phyloP scores from a whole-genome alignment of 2,329 filamentous ascomycete species.

The Colletotrichum tanaceti region DNA sequence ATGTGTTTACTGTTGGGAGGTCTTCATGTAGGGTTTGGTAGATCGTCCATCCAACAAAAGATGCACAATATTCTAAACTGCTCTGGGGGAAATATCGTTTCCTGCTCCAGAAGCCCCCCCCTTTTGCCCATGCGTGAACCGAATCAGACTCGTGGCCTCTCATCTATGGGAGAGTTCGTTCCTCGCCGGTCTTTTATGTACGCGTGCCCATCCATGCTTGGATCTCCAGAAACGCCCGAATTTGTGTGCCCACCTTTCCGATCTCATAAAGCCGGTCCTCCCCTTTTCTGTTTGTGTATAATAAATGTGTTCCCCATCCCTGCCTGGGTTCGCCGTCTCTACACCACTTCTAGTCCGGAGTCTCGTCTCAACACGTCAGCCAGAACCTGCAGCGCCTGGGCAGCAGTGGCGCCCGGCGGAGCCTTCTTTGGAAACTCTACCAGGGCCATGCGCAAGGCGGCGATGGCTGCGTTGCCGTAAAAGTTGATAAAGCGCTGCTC shows the following conservation, averaged over 20 bases:
- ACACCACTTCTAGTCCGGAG: constrained; percentile 60
- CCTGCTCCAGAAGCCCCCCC: neutral
- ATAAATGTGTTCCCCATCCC: constrained; percentile 20
- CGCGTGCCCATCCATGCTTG: constrained; percentile 5
- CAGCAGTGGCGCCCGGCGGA: constrained; percentile 59
- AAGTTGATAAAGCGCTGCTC: constrained; percentile 81
- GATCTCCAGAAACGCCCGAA: constrained; percentile 33
- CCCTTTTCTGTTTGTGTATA: constrained; percentile 30
- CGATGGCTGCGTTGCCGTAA: constrained; percentile 82
- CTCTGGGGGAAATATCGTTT: neutral
- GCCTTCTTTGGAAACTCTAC: constrained; percentile 76
- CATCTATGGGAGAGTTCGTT: neutral
- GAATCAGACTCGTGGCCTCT: neutral
- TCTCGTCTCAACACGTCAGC: constrained; percentile 64
- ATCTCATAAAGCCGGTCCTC: constrained; percentile 10
- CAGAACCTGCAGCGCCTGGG: constrained; percentile 64
- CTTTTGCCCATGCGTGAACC: neutral
- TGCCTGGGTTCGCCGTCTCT: neutral
- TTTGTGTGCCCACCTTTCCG: constrained; percentile 11
- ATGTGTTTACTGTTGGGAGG: neutral
- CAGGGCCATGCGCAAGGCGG: constrained; percentile 75
- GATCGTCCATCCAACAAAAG: constrained; percentile 29
- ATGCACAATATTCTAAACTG: constrained; percentile 20
- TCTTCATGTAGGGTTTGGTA: constrained; percentile 4
- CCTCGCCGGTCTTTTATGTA: constrained; percentile 10